Conservation (phyloP, 2,329 filamentous ascomycete genomes). For the Mycosphaerella sp. region DNA sequence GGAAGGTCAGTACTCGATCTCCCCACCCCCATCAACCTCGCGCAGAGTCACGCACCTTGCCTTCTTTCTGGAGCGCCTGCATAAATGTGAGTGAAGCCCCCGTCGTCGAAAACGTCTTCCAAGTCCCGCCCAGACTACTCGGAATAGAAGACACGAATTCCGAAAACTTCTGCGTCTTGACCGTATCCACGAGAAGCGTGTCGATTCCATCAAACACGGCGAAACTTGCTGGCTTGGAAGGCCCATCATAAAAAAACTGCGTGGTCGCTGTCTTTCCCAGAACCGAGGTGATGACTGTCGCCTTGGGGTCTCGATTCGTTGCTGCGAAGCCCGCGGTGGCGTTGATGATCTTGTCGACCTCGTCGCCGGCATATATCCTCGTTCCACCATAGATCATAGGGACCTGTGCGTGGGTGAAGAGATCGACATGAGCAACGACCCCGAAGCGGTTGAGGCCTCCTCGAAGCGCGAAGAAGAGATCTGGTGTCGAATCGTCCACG, state of each 20-base stretch:
- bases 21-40: background rate
- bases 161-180: conserved; percentile 4
- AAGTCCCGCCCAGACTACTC: background rate
- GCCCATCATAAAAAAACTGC: conserved; percentile 5
- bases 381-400: conserved; percentile 8
- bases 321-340: conserved; percentile 4
- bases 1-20: background rate
- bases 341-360: conserved; percentile 2
- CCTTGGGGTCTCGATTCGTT: conserved; percentile 8
- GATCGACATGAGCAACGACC: conserved; percentile 4
- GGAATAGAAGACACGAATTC: conserved; percentile 3
- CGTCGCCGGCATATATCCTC: background rate
- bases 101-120: conserved; percentile 3
- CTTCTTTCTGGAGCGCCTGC: background rate
- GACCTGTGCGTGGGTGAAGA: conserved; percentile 2
- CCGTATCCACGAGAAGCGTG: background rate
- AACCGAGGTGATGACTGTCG: conserved; percentile 6
- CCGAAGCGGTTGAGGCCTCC: conserved; percentile 11
- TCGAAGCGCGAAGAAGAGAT: conserved; percentile 11
- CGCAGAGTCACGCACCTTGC: background rate
- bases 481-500: conserved; percentile 2
- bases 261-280: background rate
- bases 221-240: background rate
- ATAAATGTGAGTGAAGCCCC: background rate
- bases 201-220: conserved; percentile 3